Evolutionary conservation across 352 stramenopile genomes (phyloP), one percentile per base, ranked within the genome.

Genomic region (Hyaloperonospora arabidopsidis): DNA sequence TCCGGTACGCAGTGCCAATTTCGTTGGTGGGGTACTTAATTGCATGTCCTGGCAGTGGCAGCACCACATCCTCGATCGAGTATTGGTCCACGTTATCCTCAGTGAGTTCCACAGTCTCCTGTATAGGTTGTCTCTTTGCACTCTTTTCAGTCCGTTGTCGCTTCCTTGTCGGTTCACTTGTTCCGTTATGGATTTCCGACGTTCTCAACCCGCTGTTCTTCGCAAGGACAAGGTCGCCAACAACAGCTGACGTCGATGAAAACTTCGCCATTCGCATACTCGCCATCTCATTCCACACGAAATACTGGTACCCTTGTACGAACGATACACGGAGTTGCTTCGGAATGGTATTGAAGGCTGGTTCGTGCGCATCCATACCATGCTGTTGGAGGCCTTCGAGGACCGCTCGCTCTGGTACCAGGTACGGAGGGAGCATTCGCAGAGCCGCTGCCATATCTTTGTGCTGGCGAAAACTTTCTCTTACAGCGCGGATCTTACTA

Each of bases 221-320:
- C 19, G 63, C 54, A 17, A 79, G 59, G 22, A 98, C 89, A 17
- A 98, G 71, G 67, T 98, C 95, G 6, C 95, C 95, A 12, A 89
- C 70, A 36, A 90, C 60, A 10, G 92, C 65, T 34, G 71, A 50
- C 18, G 70, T 75, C 1, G 63, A 65, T 29, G 78, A 81, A 12
- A 85, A 68, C 39, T 76, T 74, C 10, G 80, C 71, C 15, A 98
- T 73, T 10, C 95, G 78, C 54, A 92, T 61, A 48, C 88, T 97
- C 35, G 89, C 92, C 57, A 95, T 95, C 61, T 90, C 69, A 71
- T 98, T 98, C 91, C 91, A 98, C 22, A 98, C 69, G 48, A 97
- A 96, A 55, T 87, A 85, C 67, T 98, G 94, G 58, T 97, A 96
- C 22, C 83, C 64, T 38, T 94, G 74, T 1, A 87, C 68, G 61